Percentiles rank a stretch among this genome's conserved stretches.
Conservation (phyloP, 1,139 yeast species). For the Diutina neorugosa region DNA sequence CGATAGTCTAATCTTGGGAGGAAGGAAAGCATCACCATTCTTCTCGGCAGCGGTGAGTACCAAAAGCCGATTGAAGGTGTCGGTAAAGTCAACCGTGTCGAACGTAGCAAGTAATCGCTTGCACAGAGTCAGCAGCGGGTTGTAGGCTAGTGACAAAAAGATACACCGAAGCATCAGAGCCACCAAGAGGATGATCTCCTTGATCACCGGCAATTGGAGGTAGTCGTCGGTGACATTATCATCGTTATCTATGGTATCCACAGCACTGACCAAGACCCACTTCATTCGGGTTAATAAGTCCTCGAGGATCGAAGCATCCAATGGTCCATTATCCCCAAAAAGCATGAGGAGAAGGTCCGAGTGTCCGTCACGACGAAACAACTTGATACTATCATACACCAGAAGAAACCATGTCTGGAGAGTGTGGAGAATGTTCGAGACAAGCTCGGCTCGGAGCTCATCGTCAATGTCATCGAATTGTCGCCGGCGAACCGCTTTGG, state of each 20-base stretch:
- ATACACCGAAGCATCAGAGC: constrained; percentile 15
- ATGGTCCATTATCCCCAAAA: neutral
- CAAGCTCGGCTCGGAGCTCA: constrained; percentile 16
- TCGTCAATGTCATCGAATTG: constrained; percentile 17
- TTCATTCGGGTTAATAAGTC: neutral
- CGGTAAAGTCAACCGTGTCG: constrained; percentile 15
- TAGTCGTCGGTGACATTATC: constrained; percentile 8
- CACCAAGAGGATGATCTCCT: constrained; percentile 17
- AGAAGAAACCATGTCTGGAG: constrained; percentile 16
- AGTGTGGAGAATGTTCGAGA: constrained; percentile 8
- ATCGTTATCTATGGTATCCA: constrained; percentile 11
- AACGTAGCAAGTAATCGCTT: constrained; percentile 12
- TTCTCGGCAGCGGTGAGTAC: constrained; percentile 14
- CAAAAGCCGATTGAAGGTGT: constrained; percentile 14
- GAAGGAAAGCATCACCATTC: neutral
- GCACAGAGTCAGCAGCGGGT: constrained; percentile 6
- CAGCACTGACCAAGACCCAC: constrained; percentile 10
- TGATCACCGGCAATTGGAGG: constrained; percentile 12
- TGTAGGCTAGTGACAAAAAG: constrained; percentile 9
- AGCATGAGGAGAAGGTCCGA: neutral
- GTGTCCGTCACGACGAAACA: neutral
- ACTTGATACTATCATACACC: constrained; percentile 11
- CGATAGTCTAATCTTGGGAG: neutral
- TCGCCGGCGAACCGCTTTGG: neutral
- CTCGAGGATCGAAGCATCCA: neutral